These are phyloP conservation scores for Thecamonas trahens DNA, from an alignment of 78 protist species.

Conservation along the genomic window DNA sequence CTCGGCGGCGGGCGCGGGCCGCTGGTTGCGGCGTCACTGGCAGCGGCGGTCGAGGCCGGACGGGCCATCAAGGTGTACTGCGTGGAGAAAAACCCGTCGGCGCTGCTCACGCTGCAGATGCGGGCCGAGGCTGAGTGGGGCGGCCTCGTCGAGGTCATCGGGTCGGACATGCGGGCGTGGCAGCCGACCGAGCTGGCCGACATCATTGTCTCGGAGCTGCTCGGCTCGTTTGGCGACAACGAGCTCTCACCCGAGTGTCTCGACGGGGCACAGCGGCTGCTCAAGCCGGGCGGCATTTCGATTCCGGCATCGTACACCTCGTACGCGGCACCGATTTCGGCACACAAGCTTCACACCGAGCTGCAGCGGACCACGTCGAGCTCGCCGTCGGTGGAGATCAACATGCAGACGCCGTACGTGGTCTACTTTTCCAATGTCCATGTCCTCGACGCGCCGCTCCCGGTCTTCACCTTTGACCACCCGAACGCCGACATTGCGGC, in stretches of 20 bases:
- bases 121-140: neutral
- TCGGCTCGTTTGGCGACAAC: constrained; percentile 97
- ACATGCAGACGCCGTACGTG: constrained; percentile 87
- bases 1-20: constrained; percentile 99
- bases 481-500: neutral
- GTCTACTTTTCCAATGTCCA: constrained; percentile 48
- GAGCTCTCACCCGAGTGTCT: constrained; percentile 99
- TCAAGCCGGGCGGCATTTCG: constrained; percentile 64
- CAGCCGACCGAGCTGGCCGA: constrained; percentile 40
- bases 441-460: constrained; percentile 27
- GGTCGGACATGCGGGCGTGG: constrained; percentile 64
- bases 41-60: constrained; percentile 31
- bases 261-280: constrained; percentile 85
- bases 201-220: constrained; percentile 82
- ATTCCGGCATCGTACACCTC: constrained; percentile 83
- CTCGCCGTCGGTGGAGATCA: neutral
- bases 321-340: constrained; percentile 66
- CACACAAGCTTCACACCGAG: constrained; percentile 53
- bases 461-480: constrained; percentile 68
- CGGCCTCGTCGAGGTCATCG: constrained; percentile 17
- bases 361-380: constrained; percentile 5
- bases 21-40: constrained; percentile 60
- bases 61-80: constrained; percentile 60
- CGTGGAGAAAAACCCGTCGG: constrained; percentile 96
- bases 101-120: constrained; percentile 67